Percentiles rank a stretch among this genome's conserved stretches.
Evolutionary conservation across 108 stramenopile species (phyloP).

Genomic region (Fistulifera pelliculosa): DNA sequence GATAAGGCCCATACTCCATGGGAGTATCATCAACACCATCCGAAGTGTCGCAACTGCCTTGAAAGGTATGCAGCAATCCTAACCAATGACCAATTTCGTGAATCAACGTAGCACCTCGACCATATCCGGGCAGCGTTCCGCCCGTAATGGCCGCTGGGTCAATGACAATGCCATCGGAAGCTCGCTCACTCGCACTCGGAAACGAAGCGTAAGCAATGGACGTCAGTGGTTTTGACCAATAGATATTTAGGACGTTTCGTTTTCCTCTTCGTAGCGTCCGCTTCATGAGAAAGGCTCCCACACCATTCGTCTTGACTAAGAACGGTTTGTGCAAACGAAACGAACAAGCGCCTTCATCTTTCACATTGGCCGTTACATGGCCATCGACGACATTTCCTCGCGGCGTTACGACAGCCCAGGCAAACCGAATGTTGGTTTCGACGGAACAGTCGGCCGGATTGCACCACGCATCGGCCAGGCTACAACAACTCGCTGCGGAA

Average conservation of each 20-base stretch:
- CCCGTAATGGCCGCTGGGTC: background rate
- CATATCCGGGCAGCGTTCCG: background rate
- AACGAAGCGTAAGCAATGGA: background rate
- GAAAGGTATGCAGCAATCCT: background rate
- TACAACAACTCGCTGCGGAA: no score
- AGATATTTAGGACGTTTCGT: background rate
- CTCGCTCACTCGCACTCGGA: background rate
- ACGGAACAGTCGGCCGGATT: no score
- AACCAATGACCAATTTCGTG: conserved; percentile 1
- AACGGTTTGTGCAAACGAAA: no score
- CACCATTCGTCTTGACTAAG: no score
- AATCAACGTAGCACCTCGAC: background rate
- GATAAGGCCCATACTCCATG: no score
- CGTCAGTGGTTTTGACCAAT: background rate
- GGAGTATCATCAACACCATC: no score
- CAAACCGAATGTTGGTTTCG: no score
- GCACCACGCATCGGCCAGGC: no score
- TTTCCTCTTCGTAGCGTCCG: background rate
- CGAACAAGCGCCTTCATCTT: no score
- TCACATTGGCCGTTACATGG: no score
- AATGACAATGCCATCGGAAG: background rate
- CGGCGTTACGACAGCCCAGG: no score
- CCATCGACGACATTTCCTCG: no score
- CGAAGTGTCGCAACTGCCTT: background rate
- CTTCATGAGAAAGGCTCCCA: background rate